Percentiles rank a stretch among this genome's conserved stretches.
Conservation (phyloP, 176 grass and related monocot species). For the Urochloa ruziziensis region DNA sequence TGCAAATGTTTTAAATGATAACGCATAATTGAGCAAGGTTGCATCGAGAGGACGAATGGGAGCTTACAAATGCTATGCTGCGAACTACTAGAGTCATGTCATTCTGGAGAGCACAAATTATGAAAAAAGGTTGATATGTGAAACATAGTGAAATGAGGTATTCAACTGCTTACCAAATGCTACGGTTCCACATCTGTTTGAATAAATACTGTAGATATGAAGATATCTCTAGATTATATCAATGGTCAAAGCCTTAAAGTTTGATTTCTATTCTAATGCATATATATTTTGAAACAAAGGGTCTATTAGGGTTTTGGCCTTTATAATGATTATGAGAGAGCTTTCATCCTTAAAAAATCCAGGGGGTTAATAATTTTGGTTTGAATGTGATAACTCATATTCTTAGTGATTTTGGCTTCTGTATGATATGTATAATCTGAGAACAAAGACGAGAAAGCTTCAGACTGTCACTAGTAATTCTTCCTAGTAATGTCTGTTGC, state of each 20-base stretch:
- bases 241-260: neutral
- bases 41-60: too few relatives aligned
- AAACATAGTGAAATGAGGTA: neutral
- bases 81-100: neutral
- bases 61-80: neutral
- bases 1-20: neutral
- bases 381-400: neutral
- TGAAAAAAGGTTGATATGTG: neutral
- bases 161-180: neutral
- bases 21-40: neutral
- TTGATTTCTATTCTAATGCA: neutral
- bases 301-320: neutral
- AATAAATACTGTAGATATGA: neutral
- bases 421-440: neutral
- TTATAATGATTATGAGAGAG: neutral
- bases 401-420: neutral
- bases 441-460: neutral
- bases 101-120: neutral
- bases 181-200: neutral
- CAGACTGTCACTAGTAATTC: neutral
- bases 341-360: neutral
- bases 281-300: neutral
- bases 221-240: neutral
- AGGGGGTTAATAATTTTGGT: neutral
- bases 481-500: neutral